Evolutionary conservation across 2,329 filamentous ascomycete species (phyloP).

Genomic region (Fusarium haematococcum): DNA sequence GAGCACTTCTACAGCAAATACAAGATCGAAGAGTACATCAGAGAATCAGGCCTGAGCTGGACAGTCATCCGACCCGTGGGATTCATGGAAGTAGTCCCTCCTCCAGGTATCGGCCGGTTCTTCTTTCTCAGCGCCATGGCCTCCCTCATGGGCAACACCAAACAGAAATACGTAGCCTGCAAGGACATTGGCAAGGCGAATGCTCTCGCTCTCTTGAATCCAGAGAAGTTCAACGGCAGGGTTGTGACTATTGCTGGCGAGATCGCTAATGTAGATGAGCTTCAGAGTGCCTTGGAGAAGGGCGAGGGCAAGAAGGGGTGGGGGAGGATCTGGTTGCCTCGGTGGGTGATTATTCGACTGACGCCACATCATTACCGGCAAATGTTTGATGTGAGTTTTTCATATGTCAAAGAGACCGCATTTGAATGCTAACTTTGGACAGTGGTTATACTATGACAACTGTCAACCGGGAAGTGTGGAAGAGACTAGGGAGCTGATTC

Average conservation of each 20-base stretch:
- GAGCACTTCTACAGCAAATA: background rate
- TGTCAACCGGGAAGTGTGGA: background rate
- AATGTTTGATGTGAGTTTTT: background rate
- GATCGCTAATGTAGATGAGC: background rate
- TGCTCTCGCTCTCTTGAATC: background rate
- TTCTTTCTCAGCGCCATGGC: background rate
- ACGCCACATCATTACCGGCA: background rate
- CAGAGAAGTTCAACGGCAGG: background rate
- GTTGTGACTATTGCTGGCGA: background rate
- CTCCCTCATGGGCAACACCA: background rate
- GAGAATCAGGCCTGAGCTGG: background rate
- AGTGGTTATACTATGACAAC: background rate
- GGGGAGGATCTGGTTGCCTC: background rate
- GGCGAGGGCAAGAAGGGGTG: background rate
- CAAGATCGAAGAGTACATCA: background rate
- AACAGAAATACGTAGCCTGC: background rate
- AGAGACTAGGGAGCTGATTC: background rate
- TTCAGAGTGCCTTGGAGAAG: background rate
- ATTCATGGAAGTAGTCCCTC: background rate
- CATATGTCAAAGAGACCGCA: too few relatives aligned
- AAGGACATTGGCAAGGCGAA: background rate
- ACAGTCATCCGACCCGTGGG: background rate
- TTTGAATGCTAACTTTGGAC: background rate
- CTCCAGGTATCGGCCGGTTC: background rate
- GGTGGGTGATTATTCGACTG: background rate